phyloP scores from a whole-genome alignment of 805 yeast species.

The Candida ipomoeae region DNA sequence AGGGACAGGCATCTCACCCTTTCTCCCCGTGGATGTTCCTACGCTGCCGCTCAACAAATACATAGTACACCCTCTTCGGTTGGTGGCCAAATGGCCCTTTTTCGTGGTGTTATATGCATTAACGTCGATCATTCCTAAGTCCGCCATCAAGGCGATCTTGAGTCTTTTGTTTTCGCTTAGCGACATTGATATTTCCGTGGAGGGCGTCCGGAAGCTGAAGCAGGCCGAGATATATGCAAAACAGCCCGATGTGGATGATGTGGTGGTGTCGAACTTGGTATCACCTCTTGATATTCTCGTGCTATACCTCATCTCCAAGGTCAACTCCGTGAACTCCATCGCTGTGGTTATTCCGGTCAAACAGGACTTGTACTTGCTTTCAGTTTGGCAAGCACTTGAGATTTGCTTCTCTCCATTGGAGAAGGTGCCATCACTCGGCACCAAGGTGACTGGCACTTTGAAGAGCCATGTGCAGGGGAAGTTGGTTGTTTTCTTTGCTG shows the following conservation, averaged over 20 bases:
- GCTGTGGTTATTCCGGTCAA: slow-evolving; percentile 39
- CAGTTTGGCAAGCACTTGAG: slow-evolving; percentile 26
- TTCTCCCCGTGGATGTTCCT: slow-evolving; percentile 52
- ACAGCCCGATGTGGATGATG: slow-evolving; percentile 43
- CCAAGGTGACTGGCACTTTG: slow-evolving; percentile 15
- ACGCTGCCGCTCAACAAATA: slow-evolving; percentile 8
- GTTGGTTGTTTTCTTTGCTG: slow-evolving; percentile 58
- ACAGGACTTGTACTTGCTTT: slow-evolving; percentile 28
- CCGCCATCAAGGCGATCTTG: slow-evolving; percentile 17
- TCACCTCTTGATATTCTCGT: slow-evolving; percentile 55
- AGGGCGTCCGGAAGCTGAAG: slow-evolving; percentile 48
- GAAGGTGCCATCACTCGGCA: slow-evolving; percentile 4
- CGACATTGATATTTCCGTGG: slow-evolving; percentile 37
- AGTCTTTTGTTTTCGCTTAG: slow-evolving; percentile 33
- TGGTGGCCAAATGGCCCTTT: slow-evolving; percentile 31
- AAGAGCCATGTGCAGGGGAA: slow-evolving; percentile 31
- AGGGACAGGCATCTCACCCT: slow-evolving; percentile 92
- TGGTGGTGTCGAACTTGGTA: slow-evolving; percentile 53
- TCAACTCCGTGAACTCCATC: slow-evolving; percentile 18
- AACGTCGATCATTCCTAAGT: slow-evolving; percentile 20
- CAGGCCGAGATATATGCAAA: slow-evolving; percentile 24
- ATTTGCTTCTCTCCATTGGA: slow-evolving; percentile 19
- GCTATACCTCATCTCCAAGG: slow-evolving; percentile 27
- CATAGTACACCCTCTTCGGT: slow-evolving; percentile 10
- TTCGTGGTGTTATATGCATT: slow-evolving; percentile 13